phyloP scores from a whole-genome alignment of 331 rosid genomes.

The Cucumis variabilis region DNA sequence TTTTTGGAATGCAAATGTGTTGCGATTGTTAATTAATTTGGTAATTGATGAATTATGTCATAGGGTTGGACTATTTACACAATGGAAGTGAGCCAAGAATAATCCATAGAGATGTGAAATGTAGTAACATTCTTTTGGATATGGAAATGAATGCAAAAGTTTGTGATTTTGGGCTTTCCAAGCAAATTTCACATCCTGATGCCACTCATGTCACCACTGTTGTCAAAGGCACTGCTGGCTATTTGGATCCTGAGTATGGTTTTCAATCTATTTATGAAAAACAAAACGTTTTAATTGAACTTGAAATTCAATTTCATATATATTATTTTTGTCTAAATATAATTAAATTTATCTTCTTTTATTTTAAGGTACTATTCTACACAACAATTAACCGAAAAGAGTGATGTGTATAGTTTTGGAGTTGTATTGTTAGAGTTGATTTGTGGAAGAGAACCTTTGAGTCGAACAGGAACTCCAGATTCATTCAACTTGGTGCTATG shows the following conservation, averaged over 20 bases:
- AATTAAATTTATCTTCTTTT: too few species aligned
- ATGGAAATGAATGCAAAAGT: slow-evolving; percentile 89
- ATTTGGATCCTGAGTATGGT: slow-evolving; percentile 96
- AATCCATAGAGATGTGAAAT: slow-evolving; percentile 93
- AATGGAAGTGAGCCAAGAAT: slow-evolving; percentile 91
- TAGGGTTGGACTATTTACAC: slow-evolving; percentile 93
- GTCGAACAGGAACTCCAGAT: slow-evolving; percentile 86
- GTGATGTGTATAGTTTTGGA: slow-evolving; percentile 95
- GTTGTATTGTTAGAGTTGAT: slow-evolving; percentile 93
- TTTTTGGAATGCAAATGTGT: too few species aligned
- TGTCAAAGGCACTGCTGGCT: slow-evolving; percentile 96
- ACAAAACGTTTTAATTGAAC: too few species aligned
- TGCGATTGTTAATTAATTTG: too few species aligned
- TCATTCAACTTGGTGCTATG: slow-evolving; percentile 94
- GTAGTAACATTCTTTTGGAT: slow-evolving; percentile 90
- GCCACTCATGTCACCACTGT: slow-evolving; percentile 96
- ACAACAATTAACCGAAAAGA: slow-evolving; percentile 86
- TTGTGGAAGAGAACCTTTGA: slow-evolving; percentile 92
- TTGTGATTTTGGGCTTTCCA: slow-evolving; percentile 95
- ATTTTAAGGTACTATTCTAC: slow-evolving; percentile 68
- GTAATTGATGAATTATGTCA: not conserved
- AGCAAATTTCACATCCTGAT: slow-evolving; percentile 72
- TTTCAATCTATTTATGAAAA: not conserved
- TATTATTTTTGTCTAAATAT: too few species aligned
- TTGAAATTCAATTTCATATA: too few species aligned